These are phyloP conservation scores for Eucalyptus fibrosa DNA, from an alignment of 345 rosid genomes.

Conservation along the genomic window DNA sequence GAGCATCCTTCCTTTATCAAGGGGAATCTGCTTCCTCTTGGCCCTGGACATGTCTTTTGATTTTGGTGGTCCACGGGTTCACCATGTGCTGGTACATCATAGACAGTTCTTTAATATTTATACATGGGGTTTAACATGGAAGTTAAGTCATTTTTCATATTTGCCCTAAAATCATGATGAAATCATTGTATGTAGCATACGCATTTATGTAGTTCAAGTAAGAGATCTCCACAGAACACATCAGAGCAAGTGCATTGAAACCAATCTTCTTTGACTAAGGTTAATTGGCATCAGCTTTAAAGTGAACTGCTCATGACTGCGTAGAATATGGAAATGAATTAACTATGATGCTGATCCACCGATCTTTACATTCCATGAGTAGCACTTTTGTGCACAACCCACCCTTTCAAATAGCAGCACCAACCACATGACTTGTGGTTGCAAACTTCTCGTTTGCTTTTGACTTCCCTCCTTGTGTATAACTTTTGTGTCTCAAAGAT, in stretches of 20 bases:
- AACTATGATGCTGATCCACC: background rate
- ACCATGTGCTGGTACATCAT: background rate
- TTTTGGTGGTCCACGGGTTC: background rate
- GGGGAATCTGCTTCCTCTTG: slow-evolving; percentile 3
- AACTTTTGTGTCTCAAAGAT: background rate
- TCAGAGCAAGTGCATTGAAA: background rate
- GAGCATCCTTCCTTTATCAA: background rate
- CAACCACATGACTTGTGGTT: background rate
- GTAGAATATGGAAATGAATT: background rate
- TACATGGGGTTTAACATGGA: background rate
- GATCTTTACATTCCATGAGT: background rate
- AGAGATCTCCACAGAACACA: background rate
- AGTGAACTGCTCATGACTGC: background rate
- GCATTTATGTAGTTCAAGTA: background rate
- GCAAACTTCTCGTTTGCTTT: background rate
- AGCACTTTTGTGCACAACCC: background rate
- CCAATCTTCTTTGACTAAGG: background rate
- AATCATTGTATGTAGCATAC: background rate
- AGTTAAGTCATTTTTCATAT: background rate
- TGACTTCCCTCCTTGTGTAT: background rate
- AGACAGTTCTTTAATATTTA: background rate
- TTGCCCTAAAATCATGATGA: background rate
- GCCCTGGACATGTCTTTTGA: background rate
- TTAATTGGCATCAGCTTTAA: background rate
- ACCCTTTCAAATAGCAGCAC: background rate